Base-by-base conservation (phyloP, 2,329 filamentous ascomycete species). In the Colletotrichum phormii region DNA sequence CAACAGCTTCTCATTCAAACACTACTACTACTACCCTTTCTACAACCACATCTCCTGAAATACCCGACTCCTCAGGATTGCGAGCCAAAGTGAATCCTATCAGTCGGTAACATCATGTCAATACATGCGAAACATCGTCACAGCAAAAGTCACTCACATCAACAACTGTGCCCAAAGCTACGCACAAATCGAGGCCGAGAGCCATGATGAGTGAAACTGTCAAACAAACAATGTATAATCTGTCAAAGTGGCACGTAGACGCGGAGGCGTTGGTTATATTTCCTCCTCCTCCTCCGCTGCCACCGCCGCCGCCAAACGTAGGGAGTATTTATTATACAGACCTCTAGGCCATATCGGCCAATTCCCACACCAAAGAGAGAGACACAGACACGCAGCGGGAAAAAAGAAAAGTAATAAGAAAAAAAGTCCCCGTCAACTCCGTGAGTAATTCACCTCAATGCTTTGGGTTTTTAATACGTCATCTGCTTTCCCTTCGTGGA, bases 321-420 rank as follows among this genome's bases (percentile, higher is more conserved):
- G 58, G 57, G 22, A 59, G 61, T 74, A 74, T 70, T 74, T 74
- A 74, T 70, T 74, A 74, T 74, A 74, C 70, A 74, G 70, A 73
- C 70, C 42, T 58, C 53, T 49, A 55, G 58, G 33, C 71, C 61
- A 29, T 35, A 33, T 64, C n/a, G 22, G 51, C 58, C 55, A 15
- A 37, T 15, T 61, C 49, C 35, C 66, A 15, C 13, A 12, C 46
- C 67, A 57, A 63, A 22, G 67, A 58, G 18, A 69, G 15, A 54
- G 5, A 64, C 64, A 74, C 63, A 46, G 59, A 59, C 54, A 71
- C 67, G 59, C 55, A 71, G 69, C 42, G 26, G 42, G 18, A 64
- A 64, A 66, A 74, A 65, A 37, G 59, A 59, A 54, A 71, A 71
- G 58, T 57, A 69, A 72, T 29, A 65, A 61, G 49, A 63, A 68